phyloP scores from a whole-genome alignment of 2,329 filamentous ascomycete species.

The Pseudogymnoascus sp. region DNA sequence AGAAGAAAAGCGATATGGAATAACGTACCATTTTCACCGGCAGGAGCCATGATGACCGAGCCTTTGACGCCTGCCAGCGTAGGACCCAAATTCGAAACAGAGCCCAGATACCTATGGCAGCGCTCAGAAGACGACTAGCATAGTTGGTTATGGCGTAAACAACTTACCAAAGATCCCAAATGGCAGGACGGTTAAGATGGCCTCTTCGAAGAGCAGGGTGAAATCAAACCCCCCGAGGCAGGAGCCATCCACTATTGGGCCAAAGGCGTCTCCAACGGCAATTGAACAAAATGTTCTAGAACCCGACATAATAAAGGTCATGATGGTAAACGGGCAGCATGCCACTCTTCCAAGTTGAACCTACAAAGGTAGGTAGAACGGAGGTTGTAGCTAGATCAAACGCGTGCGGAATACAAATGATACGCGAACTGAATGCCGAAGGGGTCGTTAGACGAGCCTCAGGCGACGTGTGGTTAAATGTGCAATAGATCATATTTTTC shows the following conservation, averaged over 20 bases:
- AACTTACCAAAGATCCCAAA: background rate
- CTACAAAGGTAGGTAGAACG: background rate
- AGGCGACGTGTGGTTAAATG: background rate
- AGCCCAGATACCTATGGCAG: background rate
- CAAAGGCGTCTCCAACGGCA: slow-evolving; percentile 15
- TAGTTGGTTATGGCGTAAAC: background rate
- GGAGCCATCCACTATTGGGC: slow-evolving; percentile 13
- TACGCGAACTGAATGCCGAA: background rate
- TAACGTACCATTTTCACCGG: background rate
- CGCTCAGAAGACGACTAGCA: background rate
- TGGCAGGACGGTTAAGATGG: slow-evolving; percentile 17
- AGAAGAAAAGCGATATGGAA: background rate
- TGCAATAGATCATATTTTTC: slow-evolving; percentile 5
- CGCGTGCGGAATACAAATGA: background rate
- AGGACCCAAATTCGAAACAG: background rate
- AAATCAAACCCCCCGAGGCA: slow-evolving; percentile 24
- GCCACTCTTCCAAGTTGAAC: background rate
- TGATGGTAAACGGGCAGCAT: background rate
- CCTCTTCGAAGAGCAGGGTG: slow-evolving; percentile 28
- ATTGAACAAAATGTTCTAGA: background rate
- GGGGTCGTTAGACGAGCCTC: background rate
- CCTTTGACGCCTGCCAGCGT: background rate
- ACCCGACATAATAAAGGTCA: background rate
- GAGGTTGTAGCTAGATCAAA: background rate
- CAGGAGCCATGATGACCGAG: background rate